Evolutionary conservation across 257 asterid species (phyloP), one percentile per base, ranked within the genome.

Genomic region (Mentha longifolia): DNA sequence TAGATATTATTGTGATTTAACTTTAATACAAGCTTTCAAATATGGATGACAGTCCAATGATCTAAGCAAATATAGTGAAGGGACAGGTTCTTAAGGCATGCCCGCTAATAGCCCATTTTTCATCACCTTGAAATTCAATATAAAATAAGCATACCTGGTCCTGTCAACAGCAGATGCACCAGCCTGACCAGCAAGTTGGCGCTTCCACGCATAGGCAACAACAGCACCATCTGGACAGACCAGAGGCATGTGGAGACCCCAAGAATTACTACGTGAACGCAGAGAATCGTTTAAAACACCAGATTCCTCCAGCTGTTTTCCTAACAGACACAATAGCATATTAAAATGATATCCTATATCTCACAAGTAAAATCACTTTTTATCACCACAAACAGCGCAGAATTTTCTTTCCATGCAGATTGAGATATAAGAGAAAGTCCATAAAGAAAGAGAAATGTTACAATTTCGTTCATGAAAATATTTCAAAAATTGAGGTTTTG

Each of bases 121-220:
- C 39, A 35, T 5, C 39, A 6, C 39, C 39, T 35, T 35, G 8
- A 35, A 35, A 8, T 35, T 35, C 39, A 35, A 35, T 6, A 5
- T 35, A 35, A 7, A 35, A 35, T 6, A 72, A 71, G 16, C 52
- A 12, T 78, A 89, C 97, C 99, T 88, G 71, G 99, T 91, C 77
- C 99, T 81, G 79, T 94, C 99, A 51, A 94, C 99, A 9, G 99
- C 99, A 61, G 99, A 94, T 71, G 99, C 97, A 67, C 99, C 99
- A 65, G 99, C 99, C 87, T 94, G 99, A 61, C 97, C 99, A 80
- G 98, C 99, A 79, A 94, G 99, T 79, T 94, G 97, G 54, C 99
- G 95, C 79, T 94, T 94, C 99, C 97, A 94, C 16, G 97, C 99
- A 82, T 94, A 94, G 55, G 99, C 97, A 77, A 91, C 99, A 76